Evolutionary conservation across 768 basidiomycete species (phyloP), one percentile per base, ranked within the genome.

Genomic region (Suillus ampliporus): DNA sequence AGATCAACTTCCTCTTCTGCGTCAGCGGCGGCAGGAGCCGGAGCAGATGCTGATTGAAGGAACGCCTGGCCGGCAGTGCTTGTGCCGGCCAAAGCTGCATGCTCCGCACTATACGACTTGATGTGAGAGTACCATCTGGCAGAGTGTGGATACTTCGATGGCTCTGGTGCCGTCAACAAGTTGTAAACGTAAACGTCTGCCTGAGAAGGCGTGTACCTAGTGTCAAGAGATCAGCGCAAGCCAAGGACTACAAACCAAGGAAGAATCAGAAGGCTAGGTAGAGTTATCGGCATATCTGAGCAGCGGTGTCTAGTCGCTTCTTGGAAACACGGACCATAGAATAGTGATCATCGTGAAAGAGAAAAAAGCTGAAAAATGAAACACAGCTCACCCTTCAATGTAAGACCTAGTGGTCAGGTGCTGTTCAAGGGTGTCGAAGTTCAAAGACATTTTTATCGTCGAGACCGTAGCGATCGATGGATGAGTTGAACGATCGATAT

Each of bases 241-340:
- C 50, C 43, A 19, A 52, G 28, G 57, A 62, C 11, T 28, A 51
- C 23, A 37, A 57, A 31, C 31, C 57, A 34, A 56, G n/a, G 54
- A 67, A 61, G n/a, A 65, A 71, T 93, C 92, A 93, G 91, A 86
- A 71, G 75, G 89, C 89, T 85, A 88, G 83, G 89, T 83, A 79
- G 76, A 77, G 70, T 72, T 90, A 70, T 93, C 91, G 81, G 89
- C 91, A 92, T 80, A 76, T 76, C 84, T 81, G 78, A 79, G 78
- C 85, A 87, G 90, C 89, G 91, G 85, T 91, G 89, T 94, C 92
- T 95, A 89, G 82, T 88, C 91, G 88, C 90, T 86, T 87, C 90
- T 94, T 88, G 86, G 92, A 91, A 94, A 94, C 92, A 93, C 92
- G 92, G 92, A 94, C 92, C 93, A 93, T 91, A 91, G 90, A 90